Evolutionary conservation across 2,329 filamentous ascomycete species (phyloP).

Genomic region (Emmonsiellopsis sp.): DNA sequence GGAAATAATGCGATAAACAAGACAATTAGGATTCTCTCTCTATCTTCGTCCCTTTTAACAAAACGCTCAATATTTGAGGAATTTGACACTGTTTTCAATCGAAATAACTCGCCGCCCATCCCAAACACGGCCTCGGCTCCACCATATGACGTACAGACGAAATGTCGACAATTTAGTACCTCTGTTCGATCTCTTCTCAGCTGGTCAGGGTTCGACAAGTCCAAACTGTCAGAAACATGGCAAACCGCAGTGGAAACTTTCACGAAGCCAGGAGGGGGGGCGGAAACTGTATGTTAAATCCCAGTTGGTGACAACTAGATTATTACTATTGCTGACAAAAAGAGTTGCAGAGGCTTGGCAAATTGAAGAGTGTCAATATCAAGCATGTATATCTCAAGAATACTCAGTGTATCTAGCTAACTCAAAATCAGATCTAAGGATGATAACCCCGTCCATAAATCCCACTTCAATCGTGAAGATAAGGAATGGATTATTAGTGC

Average conservation of each 20-base stretch:
- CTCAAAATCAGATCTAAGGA: background rate
- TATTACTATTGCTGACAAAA: slow-evolving; percentile 1
- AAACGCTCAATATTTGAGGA: too few relatives aligned
- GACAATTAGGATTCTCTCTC: background rate
- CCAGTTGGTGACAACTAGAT: background rate
- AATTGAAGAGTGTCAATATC: slow-evolving; percentile 1
- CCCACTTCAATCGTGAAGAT: slow-evolving; percentile 2
- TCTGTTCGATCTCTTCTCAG: too few relatives aligned
- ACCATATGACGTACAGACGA: too few relatives aligned
- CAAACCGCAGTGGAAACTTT: slow-evolving; percentile 1
- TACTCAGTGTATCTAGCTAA: background rate
- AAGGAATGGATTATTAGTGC: slow-evolving; percentile 3
- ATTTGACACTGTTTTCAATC: too few relatives aligned
- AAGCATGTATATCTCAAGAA: background rate
- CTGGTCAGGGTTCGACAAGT: slow-evolving; percentile 2
- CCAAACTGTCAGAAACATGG: slow-evolving; percentile 1
- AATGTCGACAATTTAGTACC: too few relatives aligned
- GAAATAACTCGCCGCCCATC: too few relatives aligned
- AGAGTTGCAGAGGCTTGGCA: slow-evolving; percentile 1
- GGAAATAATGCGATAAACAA: background rate
- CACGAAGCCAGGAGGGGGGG: slow-evolving; percentile 2
- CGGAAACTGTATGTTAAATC: background rate
- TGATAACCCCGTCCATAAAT: slow-evolving; percentile 3
- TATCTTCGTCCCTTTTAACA: too few relatives aligned
- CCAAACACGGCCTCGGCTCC: too few relatives aligned